phyloP scores from a whole-genome alignment of 2,329 filamentous ascomycete species.

The Ophiostoma piceae region DNA sequence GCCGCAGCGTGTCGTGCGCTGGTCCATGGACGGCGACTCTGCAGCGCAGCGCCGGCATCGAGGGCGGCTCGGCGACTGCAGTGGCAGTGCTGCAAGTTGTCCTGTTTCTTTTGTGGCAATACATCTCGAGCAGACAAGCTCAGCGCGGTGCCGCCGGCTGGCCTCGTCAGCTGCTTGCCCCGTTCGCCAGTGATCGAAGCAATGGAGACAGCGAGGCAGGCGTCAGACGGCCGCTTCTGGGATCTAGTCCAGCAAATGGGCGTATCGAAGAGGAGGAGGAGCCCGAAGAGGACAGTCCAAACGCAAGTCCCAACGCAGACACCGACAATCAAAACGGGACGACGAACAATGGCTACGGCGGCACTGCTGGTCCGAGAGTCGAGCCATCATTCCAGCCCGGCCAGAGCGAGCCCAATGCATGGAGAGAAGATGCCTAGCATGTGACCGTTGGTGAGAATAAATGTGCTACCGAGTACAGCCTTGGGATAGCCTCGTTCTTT shows the following conservation, averaged over 20 bases:
- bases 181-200: not conserved
- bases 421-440: slow-evolving; percentile 2
- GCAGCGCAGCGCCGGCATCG: slow-evolving; percentile 48
- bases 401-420: slow-evolving; percentile 7
- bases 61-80: slow-evolving; percentile 49
- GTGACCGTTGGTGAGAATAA: not conserved
- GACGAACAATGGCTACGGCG: slow-evolving; percentile 3
- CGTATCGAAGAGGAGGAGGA: not conserved
- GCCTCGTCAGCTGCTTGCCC: slow-evolving; percentile 5
- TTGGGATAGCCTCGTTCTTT: not conserved
- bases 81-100: slow-evolving; percentile 53
- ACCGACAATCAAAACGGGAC: not conserved
- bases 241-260: not conserved
- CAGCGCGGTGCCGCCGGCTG: not conserved
- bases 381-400: slow-evolving; percentile 12
- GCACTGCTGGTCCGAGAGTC: not conserved
- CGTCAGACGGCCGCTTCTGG: slow-evolving; percentile 7
- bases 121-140: not conserved
- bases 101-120: slow-evolving; percentile 6
- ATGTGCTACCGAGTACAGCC: not conserved
- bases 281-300: not conserved
- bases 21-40: slow-evolving; percentile 53
- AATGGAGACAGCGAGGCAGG: slow-evolving; percentile 6
- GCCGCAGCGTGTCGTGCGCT: slow-evolving; percentile 45
- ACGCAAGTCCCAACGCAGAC: not conserved